Base-by-base conservation (phyloP, 306 rosid genomes). In the Biancaea sappan region DNA sequence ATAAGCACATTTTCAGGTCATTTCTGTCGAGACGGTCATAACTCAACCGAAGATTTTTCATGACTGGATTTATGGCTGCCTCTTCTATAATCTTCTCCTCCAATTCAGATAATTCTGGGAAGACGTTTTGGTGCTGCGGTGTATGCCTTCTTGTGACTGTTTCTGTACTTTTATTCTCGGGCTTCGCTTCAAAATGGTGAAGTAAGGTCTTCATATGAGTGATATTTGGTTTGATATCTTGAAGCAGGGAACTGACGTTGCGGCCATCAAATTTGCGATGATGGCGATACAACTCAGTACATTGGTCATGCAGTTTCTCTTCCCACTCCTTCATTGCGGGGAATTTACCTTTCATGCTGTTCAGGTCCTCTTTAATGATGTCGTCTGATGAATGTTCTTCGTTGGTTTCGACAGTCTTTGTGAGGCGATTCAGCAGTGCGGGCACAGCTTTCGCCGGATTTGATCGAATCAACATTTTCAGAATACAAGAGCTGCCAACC, bases 1-100 rank as follows among this genome's bases (percentile, higher is more conserved):
- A 72, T 35, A 82, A 78, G 73, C 90, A 86, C 8, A 82, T 50
- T 44, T 50, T 86, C 24, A 64, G 60, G 13, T 72, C 65, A 28
- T 75, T 25, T 21, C 75, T 63, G 25, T 29, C 15, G 31, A 86
- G 87, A 18, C 64, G 62, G 34, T 80, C 82, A 51, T 78, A 86
- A 73, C 87, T 86, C 54, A 63, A 41, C 18, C 76, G 70, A 11
- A 86, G 67, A 29, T 72, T 29, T 29, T 66, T 40, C 35, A 53
- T 9, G 24, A 15, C 21, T 38, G 12, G 15, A 38, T 37, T 0
- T 32, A 1, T 24, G 21, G 8, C 19, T 7, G 24, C 13, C 1
- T 56, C 9, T 6, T n/a, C 16, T 14, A 74, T 13, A 15, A 24
- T 43, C 19, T 8, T 25, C 56, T 7, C 2, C 8, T 25, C 26